Evolutionary conservation across 345 rosid species (phyloP), one percentile per base, ranked within the genome.

Genomic region (Citrus unshiu): DNA sequence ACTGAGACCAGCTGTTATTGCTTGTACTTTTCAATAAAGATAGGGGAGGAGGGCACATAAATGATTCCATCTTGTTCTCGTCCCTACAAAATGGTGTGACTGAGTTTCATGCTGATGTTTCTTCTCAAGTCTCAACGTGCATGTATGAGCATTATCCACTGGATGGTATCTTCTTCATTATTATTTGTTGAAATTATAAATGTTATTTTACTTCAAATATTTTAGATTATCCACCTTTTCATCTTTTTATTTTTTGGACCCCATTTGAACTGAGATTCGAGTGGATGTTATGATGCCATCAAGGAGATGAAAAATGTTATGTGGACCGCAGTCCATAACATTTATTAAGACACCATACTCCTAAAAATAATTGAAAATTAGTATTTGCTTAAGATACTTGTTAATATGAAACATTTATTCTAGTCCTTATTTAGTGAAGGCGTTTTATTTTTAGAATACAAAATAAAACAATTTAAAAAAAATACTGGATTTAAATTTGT

Each of bases 111-210:
- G 64, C 37, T 35, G 65, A 24, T 37, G 21, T 49, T 27, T 25
- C 63, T 46, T 29, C 37, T 43, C 72, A 77, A 34, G 78, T 37
- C 37, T 43, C 68, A 77, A 34, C 80, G 66, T 76, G 82, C 80
- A 59, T 71, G 75, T 21, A 10, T 43, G 27, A 74, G 59, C 37
- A 43, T 29, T 75, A 75, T 75, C 43, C 78, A 75, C 32, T 79
- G 67, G 79, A 84, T 24, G 68, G 66, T 46, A 9, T 61, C 0
- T 22, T 21, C 29, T 9, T 18, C 35, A 60, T 25, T 14, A 19
- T 66, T 24, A 7, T 46, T 19, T 4, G 24, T 59, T 14, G 43
- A 8, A 5, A 6, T 37, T n/a, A 0, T 46, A 46, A 46, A 12
- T 12, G 51, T 46, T 3, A 46, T 46, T 46, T 12, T 3, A 12